Conservation (phyloP, 2,329 filamentous ascomycete genomes). For the Leptoxyphium fumago region DNA sequence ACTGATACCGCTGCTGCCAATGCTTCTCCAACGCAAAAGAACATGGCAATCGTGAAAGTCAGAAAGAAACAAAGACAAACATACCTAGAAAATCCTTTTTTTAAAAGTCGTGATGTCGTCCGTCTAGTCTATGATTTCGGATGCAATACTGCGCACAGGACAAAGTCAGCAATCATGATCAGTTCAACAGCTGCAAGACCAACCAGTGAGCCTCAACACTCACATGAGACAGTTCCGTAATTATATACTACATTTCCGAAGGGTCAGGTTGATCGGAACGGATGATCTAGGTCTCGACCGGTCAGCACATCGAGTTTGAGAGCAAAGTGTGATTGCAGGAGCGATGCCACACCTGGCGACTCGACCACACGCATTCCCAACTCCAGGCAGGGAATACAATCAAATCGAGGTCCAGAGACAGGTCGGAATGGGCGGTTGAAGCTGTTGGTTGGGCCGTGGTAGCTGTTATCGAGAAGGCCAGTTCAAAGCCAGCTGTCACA, state of each 20-base stretch:
- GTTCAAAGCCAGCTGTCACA: too few species aligned
- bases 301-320: background rate
- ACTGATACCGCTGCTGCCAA: too few species aligned
- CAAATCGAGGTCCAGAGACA: background rate
- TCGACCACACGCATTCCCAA: background rate
- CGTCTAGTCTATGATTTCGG: background rate
- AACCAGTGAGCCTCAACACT: background rate
- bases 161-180: background rate
- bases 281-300: background rate
- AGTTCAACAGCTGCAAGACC: background rate
- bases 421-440: background rate
- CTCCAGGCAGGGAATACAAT: background rate
- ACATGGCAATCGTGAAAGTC: background rate
- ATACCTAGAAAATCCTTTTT: background rate
- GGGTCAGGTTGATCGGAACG: background rate
- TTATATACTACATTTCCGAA: background rate
- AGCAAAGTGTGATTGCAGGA: background rate
- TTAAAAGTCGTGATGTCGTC: background rate
- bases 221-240: background rate
- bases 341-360: background rate
- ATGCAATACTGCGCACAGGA: background rate
- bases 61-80: background rate
- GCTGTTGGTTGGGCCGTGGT: background rate
- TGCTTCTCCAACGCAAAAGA: background rate
- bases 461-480: too few species aligned